Base-by-base conservation (phyloP, 805 yeast species). In the Kuraishia floccosa region DNA sequence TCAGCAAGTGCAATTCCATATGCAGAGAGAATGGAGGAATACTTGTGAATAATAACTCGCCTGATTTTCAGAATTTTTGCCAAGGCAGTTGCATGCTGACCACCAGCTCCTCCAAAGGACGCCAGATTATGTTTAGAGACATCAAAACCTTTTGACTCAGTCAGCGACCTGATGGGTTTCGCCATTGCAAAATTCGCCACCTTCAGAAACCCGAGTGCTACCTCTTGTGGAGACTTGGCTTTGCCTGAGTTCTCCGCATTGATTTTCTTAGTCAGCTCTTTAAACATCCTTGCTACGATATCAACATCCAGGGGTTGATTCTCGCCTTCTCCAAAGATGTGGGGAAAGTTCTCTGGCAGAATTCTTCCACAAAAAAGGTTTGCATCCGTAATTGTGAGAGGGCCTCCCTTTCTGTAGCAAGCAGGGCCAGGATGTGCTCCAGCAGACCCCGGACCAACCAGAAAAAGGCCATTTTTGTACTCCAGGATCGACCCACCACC, bases 81-180 rank as follows among this genome's bases (percentile, higher is more conserved):
- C 22, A 85, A 75, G 7, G 81, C 75, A 30, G 71, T 75, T 2
- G 91, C 87, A 52, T 82, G 87, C 54, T 85, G 95, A 6, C 95
- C 95, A 32, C 95, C 95, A 17, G 94, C 94, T 30, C 95, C 95
- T 28, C 95, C 95, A 55, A 85, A 85, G 2, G 89, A 68, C 2
- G 86, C 93, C 36, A 85, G 55, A 35, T 78, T 58, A 49, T 85
- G 94, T 8, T 67, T 58, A 7, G 79, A 49, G 1, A 75, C 65
- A 25, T 70, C 63, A 45, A 75, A 73, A 4, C 95, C 95, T 46
- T 76, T 82, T 2, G 89, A 83, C 48, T 84, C 95, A 0, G 94
- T 84, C 31, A 85, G 56, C 25, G 80, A 76, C 35, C 95, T 65
- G 32, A 85, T 81, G 2, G 95, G 94, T 38, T 93, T 67, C n/a